phyloP scores from a whole-genome alignment of 768 basidiomycete genomes.

The Punctularia strigosozonata region DNA sequence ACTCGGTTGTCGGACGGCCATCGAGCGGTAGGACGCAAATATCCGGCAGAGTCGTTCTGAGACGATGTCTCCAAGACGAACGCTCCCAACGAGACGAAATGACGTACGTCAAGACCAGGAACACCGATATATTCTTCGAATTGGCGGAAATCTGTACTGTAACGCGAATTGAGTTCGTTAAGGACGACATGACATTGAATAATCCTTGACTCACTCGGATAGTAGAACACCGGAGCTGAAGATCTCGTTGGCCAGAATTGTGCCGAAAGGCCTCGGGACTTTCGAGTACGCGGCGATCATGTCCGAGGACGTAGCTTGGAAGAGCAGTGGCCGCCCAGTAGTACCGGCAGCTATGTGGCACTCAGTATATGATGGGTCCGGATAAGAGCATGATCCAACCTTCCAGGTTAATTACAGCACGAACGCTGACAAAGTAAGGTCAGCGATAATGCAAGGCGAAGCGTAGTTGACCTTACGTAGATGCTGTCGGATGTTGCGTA shows the following conservation, averaged over 20 bases:
- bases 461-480: slow-evolving; percentile 37
- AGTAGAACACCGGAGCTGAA: slow-evolving; percentile 86
- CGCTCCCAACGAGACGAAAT: not conserved
- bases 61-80: not conserved
- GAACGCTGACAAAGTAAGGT: slow-evolving; percentile 36
- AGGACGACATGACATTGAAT: too few species aligned
- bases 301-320: slow-evolving; percentile 91
- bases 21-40: too few species aligned
- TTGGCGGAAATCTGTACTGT: slow-evolving; percentile 89
- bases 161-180: too few species aligned
- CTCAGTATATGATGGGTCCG: slow-evolving; percentile 1
- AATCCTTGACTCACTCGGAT: slow-evolving; percentile 57
- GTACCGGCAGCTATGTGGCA: slow-evolving; percentile 61
- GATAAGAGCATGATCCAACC: slow-evolving; percentile 25
- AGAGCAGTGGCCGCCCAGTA: slow-evolving; percentile 78
- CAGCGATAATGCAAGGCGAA: not conserved
- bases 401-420: slow-evolving; percentile 86
- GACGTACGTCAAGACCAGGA: slow-evolving; percentile 76
- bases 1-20: too few species aligned
- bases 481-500: slow-evolving; percentile 70
- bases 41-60: too few species aligned
- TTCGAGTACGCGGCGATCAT: slow-evolving; percentile 89
- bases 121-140: slow-evolving; percentile 86
- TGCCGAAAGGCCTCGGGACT: slow-evolving; percentile 85
- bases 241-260: slow-evolving; percentile 82